phyloP scores from a whole-genome alignment of 768 basidiomycete genomes.

The Botryobasidium botryosum region DNA sequence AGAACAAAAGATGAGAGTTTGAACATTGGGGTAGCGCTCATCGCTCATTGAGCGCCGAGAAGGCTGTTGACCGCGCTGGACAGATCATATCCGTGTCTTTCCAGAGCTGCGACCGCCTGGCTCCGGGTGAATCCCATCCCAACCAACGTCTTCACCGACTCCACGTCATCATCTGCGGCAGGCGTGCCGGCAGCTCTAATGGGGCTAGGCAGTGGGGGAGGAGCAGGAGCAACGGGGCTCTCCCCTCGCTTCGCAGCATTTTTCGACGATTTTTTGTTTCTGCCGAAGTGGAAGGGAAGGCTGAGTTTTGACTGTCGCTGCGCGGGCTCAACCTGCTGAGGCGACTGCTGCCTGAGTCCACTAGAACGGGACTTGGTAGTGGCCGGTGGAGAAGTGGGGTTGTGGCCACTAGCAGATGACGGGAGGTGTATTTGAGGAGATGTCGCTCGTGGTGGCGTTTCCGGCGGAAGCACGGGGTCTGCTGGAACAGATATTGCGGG shows the following conservation, averaged over 20 bases:
- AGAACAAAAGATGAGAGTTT: no score
- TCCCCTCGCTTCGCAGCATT: constrained; percentile 33
- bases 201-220: not conserved
- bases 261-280: constrained; percentile 14
- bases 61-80: constrained; percentile 61
- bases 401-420: no score
- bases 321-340: no score
- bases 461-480: no score
- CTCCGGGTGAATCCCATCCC: constrained; percentile 81
- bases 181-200: not conserved
- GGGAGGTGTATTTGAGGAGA: no score
- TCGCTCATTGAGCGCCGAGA: constrained; percentile 33
- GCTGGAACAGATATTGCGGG: no score
- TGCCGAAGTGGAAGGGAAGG: constrained; percentile 60
- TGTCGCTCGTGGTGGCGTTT: no score
- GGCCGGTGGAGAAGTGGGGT: no score
- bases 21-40: no score
- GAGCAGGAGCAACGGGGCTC: constrained; percentile 7
- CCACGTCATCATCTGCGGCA: constrained; percentile 45
- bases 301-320: no score
- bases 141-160: constrained; percentile 60
- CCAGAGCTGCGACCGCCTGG: constrained; percentile 71
- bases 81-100: constrained; percentile 70
- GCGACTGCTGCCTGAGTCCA: no score
- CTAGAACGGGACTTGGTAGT: no score